Conservation (phyloP, 2,329 filamentous ascomycete genomes). For the Calonectria pteridis region DNA sequence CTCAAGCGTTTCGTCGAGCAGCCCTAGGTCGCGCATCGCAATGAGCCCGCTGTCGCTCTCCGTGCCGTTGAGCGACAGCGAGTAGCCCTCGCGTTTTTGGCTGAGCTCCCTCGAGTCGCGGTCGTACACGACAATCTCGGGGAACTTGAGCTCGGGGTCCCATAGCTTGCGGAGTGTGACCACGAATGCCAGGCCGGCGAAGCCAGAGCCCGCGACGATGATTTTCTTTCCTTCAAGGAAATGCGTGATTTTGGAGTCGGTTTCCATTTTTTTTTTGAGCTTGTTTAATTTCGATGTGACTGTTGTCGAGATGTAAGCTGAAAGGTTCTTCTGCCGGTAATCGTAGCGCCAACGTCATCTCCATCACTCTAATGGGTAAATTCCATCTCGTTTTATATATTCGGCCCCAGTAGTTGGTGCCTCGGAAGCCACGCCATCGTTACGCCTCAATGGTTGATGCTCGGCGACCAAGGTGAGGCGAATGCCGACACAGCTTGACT, state of each 20-base stretch:
- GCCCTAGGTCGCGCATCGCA: neutral
- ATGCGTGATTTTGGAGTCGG: neutral
- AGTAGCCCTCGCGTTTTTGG: neutral
- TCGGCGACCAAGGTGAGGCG: neutral
- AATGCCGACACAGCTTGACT: neutral
- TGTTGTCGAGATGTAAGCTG: too few relatives aligned
- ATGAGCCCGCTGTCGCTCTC: neutral
- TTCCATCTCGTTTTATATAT: too few relatives aligned
- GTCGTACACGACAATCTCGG: neutral
- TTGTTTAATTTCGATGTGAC: too few relatives aligned
- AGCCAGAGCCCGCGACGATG: neutral
- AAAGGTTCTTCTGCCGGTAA: too few relatives aligned
- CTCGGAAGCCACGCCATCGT: neutral
- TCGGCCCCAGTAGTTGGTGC: neutral
- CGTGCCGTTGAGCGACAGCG: neutral
- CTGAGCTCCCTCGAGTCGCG: neutral
- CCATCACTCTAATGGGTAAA: neutral
- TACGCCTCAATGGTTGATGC: neutral
- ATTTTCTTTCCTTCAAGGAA: neutral
- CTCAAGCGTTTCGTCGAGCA: neutral
- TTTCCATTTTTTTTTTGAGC: neutral
- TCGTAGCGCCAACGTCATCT: neutral
- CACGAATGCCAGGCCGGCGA: neutral
- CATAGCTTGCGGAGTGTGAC: neutral
- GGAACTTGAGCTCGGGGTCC: neutral